Conservation (phyloP, 2,329 filamentous ascomycete species). For the Pseudogymnoascus sp. region DNA sequence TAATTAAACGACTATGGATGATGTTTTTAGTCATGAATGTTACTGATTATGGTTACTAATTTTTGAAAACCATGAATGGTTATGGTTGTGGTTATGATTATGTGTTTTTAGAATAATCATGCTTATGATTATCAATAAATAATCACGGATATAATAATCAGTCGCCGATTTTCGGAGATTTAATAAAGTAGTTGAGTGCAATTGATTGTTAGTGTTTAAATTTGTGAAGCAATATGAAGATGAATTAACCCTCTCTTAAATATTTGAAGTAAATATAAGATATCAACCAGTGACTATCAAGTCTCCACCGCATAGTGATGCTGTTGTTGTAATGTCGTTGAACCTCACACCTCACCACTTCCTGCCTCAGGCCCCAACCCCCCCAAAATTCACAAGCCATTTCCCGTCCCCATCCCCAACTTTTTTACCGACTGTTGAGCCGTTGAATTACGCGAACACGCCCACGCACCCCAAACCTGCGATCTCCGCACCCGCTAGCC, state of each 20-base stretch:
- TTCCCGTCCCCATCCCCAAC: neutral
- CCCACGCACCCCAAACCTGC: neutral
- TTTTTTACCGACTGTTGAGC: neutral
- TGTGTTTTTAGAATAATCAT: neutral
- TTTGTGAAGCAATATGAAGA: neutral
- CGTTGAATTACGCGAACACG: neutral
- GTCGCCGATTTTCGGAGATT: neutral
- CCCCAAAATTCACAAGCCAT: neutral
- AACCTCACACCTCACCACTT: neutral
- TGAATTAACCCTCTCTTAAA: neutral
- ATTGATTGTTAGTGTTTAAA: neutral
- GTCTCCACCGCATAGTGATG: no score
- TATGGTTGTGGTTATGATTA: neutral
- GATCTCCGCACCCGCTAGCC: neutral
- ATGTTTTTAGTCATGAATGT: no score
- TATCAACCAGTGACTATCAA: neutral
- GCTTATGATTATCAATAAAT: neutral
- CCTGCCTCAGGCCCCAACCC: neutral
- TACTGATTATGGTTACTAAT: no score
- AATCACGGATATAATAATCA: neutral
- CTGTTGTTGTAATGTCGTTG: no score
- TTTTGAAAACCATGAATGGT: no score
- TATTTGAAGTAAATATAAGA: neutral
- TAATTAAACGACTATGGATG: no score
- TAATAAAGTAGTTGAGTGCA: neutral